Evolutionary conservation across 2,329 filamentous ascomycete genomes (phyloP).

Genomic region (Monosporascus cannonballus): DNA sequence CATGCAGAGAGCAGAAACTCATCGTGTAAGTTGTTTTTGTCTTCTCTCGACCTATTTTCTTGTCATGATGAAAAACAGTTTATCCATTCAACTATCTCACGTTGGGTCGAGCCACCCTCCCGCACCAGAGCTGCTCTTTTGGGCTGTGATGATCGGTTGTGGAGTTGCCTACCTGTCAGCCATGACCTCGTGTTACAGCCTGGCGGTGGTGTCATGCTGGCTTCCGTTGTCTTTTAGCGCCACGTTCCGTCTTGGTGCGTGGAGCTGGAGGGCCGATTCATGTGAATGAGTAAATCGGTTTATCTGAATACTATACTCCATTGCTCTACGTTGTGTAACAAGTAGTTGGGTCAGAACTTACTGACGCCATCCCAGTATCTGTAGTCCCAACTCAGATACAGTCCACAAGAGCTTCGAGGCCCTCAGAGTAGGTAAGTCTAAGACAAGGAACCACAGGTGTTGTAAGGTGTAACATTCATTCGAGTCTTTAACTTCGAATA

Average conservation of each 20-base stretch:
- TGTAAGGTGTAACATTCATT: too few relatives aligned
- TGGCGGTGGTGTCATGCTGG: slow-evolving; percentile 46
- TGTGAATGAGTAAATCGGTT: slow-evolving; percentile 65
- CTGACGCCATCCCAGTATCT: too few relatives aligned
- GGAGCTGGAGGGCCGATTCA: slow-evolving; percentile 46
- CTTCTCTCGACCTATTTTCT: slow-evolving; percentile 2
- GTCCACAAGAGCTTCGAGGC: too few relatives aligned
- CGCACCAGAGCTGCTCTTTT: slow-evolving; percentile 54
- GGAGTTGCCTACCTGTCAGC: slow-evolving; percentile 52
- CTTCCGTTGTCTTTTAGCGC: slow-evolving; percentile 47
- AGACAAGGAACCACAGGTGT: too few relatives aligned
- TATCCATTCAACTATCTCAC: slow-evolving; percentile 72
- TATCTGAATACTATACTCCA: slow-evolving; percentile 43
- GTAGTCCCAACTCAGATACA: too few relatives aligned
- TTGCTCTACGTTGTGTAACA: not conserved
- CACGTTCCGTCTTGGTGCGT: slow-evolving; percentile 54
- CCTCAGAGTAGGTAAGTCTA: too few relatives aligned
- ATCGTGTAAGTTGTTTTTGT: slow-evolving; percentile 29
- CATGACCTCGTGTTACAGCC: slow-evolving; percentile 19
- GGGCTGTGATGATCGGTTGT: slow-evolving; percentile 64
- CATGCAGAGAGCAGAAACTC: slow-evolving; percentile 15
- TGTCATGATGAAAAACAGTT: slow-evolving; percentile 56
- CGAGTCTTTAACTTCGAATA: too few relatives aligned
- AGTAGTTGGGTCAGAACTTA: too few relatives aligned
- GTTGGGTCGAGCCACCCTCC: slow-evolving; percentile 64